Evolutionary conservation across 257 asterid genomes (phyloP).

Genomic region (Penstemon barbatus): DNA sequence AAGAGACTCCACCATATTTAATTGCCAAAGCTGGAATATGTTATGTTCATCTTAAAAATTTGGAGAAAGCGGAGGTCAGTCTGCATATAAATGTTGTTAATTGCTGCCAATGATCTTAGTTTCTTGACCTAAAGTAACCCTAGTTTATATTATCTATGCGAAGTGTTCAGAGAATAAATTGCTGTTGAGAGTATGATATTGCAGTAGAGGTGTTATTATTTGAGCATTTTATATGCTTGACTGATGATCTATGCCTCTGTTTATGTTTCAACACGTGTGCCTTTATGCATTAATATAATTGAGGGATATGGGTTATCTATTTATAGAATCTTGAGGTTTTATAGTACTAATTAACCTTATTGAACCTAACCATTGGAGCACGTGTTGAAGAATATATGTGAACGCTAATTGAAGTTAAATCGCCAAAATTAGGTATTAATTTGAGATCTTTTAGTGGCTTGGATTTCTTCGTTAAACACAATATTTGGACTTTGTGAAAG

Average conservation of each 20-base stretch:
- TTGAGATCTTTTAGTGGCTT: no score
- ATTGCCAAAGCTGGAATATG: conserved; percentile 74
- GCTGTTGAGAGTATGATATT: not conserved
- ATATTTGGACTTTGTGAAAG: no score
- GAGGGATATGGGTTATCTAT: not conserved
- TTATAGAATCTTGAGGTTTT: no score
- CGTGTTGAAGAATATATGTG: no score
- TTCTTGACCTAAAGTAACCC: not conserved
- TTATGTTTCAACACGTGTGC: not conserved
- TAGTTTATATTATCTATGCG: not conserved
- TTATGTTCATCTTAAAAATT: conserved; percentile 61
- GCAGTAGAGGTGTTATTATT: conserved; percentile 1
- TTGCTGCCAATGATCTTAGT: not conserved
- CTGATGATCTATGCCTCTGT: not conserved
- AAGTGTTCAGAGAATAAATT: not conserved
- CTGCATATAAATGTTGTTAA: conserved; percentile 14
- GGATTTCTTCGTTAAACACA: no score
- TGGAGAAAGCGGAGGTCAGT: conserved; percentile 67
- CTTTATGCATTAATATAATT: not conserved
- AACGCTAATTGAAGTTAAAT: no score
- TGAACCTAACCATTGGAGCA: no score
- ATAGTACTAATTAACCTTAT: no score
- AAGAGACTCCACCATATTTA: conserved; percentile 53
- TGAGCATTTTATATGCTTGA: not conserved
- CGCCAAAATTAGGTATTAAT: no score